Evolutionary conservation across 805 yeast species (phyloP).

Genomic region (Starmerella bacillaris): DNA sequence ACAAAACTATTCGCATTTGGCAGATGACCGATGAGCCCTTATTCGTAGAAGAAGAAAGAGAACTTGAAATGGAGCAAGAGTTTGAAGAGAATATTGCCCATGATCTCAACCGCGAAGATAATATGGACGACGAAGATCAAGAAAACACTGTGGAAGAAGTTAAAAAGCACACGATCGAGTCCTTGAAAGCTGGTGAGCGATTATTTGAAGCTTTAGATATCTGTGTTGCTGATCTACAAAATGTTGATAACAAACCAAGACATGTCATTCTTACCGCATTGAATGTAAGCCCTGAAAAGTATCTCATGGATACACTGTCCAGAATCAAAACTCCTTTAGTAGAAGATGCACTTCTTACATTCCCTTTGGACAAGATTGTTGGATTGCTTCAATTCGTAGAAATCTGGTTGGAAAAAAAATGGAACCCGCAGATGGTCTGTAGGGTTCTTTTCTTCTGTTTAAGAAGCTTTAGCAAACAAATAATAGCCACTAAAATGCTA

Average conservation of each 20-base stretch:
- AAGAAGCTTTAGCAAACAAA: constrained; percentile 57
- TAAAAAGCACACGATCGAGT: constrained; percentile 68
- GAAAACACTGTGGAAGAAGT: constrained; percentile 40
- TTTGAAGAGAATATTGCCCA: constrained; percentile 67
- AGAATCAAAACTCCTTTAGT: constrained; percentile 68
- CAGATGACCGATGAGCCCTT: constrained; percentile 82
- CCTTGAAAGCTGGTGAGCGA: constrained; percentile 86
- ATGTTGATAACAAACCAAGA: constrained; percentile 21
- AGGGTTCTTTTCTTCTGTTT: constrained; percentile 60
- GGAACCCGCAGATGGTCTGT: constrained; percentile 47
- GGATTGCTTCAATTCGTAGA: constrained; percentile 56
- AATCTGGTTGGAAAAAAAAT: constrained; percentile 40
- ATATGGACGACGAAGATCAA: constrained; percentile 25
- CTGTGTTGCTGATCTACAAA: constrained; percentile 50
- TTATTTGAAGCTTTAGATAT: constrained; percentile 81
- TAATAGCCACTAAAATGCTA: constrained; percentile 34
- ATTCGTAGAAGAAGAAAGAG: constrained; percentile 92
- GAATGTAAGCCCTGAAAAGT: constrained; percentile 51
- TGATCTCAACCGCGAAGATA: constrained; percentile 41
- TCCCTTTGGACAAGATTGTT: constrained; percentile 72
- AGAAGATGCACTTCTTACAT: constrained; percentile 79
- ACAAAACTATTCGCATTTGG: constrained; percentile 88
- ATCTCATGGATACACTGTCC: constrained; percentile 53
- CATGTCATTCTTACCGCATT: constrained; percentile 62
- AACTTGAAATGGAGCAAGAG: constrained; percentile 81